A percentile compares a stretch with the other conserved stretches of the same genome.
Evolutionary conservation across 345 rosid species (phyloP).

Genomic region (Toxicodendron radicans): DNA sequence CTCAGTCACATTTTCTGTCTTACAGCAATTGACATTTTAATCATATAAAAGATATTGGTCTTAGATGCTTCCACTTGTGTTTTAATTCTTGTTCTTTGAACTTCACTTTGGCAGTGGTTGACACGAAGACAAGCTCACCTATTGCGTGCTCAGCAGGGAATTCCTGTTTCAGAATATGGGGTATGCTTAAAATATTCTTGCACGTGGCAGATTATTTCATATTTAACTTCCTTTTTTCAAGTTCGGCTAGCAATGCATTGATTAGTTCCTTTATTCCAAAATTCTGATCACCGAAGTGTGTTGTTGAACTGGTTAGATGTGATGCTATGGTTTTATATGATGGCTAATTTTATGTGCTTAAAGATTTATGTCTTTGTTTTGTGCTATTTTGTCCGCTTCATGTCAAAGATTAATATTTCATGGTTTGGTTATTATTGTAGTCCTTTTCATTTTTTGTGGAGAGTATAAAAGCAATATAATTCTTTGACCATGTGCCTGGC

Average conservation of each 20-base stretch:
- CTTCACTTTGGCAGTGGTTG: slow-evolving; percentile 61
- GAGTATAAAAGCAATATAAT: background rate
- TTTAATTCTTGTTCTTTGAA: slow-evolving; percentile 16
- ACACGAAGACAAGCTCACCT: slow-evolving; percentile 81
- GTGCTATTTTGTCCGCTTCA: background rate
- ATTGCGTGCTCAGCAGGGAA: slow-evolving; percentile 92
- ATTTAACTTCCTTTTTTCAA: background rate
- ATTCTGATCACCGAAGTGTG: background rate
- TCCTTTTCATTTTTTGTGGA: background rate
- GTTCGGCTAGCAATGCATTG: background rate
- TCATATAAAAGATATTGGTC: background rate
- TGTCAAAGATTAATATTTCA: background rate
- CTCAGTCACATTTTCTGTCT: background rate
- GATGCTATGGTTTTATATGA: background rate
- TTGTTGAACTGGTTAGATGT: background rate
- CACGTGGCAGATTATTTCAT: slow-evolving; percentile 7
- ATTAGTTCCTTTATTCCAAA: background rate
- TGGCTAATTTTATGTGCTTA: background rate
- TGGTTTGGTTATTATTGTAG: background rate
- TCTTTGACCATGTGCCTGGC: background rate
- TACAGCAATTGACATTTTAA: background rate
- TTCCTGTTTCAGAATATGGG: slow-evolving; percentile 93
- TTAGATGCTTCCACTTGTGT: background rate
- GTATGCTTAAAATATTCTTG: slow-evolving; percentile 46
- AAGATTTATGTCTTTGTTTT: background rate